Conservation (phyloP, 129 eudicot genomes). For the Pseudognaphalium luteoalbum region DNA sequence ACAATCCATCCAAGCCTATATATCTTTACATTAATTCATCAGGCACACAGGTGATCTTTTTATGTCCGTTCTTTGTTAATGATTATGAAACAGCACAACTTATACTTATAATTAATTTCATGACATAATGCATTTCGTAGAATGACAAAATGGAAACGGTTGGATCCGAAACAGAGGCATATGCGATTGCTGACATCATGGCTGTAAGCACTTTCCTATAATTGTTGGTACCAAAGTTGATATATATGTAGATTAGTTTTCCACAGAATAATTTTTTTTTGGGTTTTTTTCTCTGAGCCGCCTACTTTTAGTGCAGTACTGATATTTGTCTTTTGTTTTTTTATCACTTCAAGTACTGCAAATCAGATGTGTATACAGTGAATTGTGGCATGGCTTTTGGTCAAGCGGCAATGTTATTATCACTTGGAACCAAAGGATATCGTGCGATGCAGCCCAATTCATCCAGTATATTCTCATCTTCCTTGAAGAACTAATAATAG, state of each 20-base stretch:
- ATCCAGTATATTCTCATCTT: slow-evolving; percentile 55
- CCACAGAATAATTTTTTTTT: too few relatives aligned
- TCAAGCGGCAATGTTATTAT: slow-evolving; percentile 92
- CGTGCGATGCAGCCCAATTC: slow-evolving; percentile 66
- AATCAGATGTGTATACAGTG: slow-evolving; percentile 67
- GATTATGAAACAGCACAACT: neutral
- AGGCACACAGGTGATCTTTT: slow-evolving; percentile 69
- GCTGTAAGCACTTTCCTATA: slow-evolving; percentile 49
- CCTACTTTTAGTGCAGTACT: slow-evolving; percentile 4
- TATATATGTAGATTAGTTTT: neutral
- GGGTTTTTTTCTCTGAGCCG: too few relatives aligned
- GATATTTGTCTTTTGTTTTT: neutral
- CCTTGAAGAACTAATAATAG: neutral
- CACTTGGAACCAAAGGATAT: slow-evolving; percentile 77
- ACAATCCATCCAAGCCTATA: slow-evolving; percentile 66
- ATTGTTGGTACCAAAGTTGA: neutral
- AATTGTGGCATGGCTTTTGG: slow-evolving; percentile 81
- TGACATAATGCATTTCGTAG: slow-evolving; percentile 35
- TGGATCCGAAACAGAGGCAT: slow-evolving; percentile 80
- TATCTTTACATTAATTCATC: slow-evolving; percentile 86
- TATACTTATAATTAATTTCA: neutral
- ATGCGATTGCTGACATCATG: slow-evolving; percentile 78
- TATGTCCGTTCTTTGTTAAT: neutral
- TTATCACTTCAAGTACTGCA: slow-evolving; percentile 45
- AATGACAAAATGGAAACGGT: slow-evolving; percentile 62